Conservation (phyloP, 1,284 basidiomycete species). For the Apiotrichum sp. region DNA sequence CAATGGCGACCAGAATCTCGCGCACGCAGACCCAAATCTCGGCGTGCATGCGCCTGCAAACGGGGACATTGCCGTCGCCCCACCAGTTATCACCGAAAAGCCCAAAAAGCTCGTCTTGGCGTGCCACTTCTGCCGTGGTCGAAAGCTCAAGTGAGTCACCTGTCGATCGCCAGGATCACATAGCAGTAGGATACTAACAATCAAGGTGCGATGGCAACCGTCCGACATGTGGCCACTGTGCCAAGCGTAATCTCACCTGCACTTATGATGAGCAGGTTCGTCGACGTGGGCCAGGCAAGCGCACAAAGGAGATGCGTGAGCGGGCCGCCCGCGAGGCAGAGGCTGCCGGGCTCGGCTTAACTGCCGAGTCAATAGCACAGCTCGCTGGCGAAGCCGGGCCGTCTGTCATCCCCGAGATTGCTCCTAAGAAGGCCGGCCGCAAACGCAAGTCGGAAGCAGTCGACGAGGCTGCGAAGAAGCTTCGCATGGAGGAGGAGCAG, state of each 20-base stretch:
- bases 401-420: slow-evolving; percentile 2
- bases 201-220: slow-evolving; percentile 34
- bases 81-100: slow-evolving; percentile 7
- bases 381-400: slow-evolving; percentile 6
- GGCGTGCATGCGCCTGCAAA: not conserved
- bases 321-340: slow-evolving; percentile 34
- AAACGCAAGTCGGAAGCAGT: slow-evolving; percentile 17
- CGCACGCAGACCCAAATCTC: slow-evolving; percentile 2
- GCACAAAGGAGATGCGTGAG: slow-evolving; percentile 45
- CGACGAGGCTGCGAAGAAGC: slow-evolving; percentile 16
- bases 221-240: slow-evolving; percentile 35
- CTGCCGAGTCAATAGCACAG: slow-evolving; percentile 8
- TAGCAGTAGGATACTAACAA: not conserved
- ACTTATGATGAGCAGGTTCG: slow-evolving; percentile 46
- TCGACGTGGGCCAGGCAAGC: slow-evolving; percentile 48
- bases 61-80: slow-evolving; percentile 3
- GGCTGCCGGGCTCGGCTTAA: slow-evolving; percentile 24
- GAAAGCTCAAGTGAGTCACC: slow-evolving; percentile 46
- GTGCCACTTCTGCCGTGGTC: slow-evolving; percentile 47
- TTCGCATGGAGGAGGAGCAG: slow-evolving; percentile 14
- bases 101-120: slow-evolving; percentile 44
- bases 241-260: slow-evolving; percentile 35
- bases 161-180: no score
- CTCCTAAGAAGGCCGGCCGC: slow-evolving; percentile 13
- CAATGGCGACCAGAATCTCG: slow-evolving; percentile 5